phyloP scores from a whole-genome alignment of 495 filamentous ascomycete genomes.

The Bombardia bombarda region DNA sequence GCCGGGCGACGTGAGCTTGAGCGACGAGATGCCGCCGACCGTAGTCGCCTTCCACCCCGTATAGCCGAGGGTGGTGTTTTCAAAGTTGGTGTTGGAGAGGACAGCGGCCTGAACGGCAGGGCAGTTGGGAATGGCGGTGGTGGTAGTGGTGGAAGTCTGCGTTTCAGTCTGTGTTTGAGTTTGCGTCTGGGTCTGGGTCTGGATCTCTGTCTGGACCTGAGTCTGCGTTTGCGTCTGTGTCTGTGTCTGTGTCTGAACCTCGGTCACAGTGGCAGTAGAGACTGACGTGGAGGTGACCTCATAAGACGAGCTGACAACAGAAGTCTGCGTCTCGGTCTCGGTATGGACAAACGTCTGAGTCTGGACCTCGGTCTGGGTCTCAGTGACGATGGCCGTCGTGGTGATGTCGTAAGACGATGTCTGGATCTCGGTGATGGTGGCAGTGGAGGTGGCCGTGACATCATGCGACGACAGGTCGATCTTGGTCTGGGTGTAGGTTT shows the following conservation, averaged over 20 bases:
- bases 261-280: not conserved
- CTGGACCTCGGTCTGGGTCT: no score
- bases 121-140: not conserved
- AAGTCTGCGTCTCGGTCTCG: not conserved
- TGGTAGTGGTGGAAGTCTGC: not conserved
- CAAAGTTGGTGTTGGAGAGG: not conserved
- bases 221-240: not conserved
- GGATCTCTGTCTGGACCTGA: not conserved
- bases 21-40: not conserved
- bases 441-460: no score
- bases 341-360: no score
- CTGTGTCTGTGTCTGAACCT: not conserved
- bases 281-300: not conserved
- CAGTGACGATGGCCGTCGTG: no score
- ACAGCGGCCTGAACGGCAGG: not conserved
- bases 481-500: no score
- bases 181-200: not conserved
- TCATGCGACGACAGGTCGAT: no score
- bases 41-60: not conserved
- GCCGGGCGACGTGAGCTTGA: not conserved
- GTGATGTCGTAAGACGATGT: no score
- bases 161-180: not conserved
- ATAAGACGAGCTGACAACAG: not conserved
- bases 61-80: not conserved
- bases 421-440: no score